phyloP scores from a whole-genome alignment of 2,329 filamentous ascomycete species.

The Claviceps sp. region DNA sequence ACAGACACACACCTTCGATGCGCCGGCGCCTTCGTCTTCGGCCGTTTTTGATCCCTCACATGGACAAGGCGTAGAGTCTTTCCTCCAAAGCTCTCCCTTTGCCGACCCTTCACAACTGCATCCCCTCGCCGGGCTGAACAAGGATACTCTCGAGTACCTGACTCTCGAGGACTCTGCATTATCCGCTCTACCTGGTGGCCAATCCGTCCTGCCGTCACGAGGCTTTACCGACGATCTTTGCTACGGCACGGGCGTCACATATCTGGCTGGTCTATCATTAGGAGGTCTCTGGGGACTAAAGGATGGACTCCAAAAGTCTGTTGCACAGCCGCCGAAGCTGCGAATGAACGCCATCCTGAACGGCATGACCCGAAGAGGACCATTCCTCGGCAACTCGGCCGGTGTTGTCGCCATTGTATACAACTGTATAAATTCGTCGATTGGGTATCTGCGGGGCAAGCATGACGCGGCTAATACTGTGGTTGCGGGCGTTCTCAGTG shows the following conservation, averaged over 20 bases:
- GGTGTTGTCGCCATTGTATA: conserved; percentile 94
- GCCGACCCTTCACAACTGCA: conserved; percentile 83
- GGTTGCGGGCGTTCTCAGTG: conserved; percentile 70
- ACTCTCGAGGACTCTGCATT: conserved; percentile 84
- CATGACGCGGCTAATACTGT: conserved; percentile 88
- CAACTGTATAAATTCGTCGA: conserved; percentile 78
- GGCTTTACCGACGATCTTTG: conserved; percentile 98
- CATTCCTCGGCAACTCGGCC: conserved; percentile 91
- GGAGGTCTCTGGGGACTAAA: conserved; percentile 88
- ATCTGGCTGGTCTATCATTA: conserved; percentile 70
- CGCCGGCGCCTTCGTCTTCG: conserved; percentile 38
- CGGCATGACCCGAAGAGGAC: conserved; percentile 81
- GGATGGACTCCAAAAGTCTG: conserved; percentile 74
- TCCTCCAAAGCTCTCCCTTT: conserved; percentile 63
- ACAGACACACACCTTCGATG: conserved; percentile 16
- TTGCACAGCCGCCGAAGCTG: conserved; percentile 70
- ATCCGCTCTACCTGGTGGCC: conserved; percentile 71
- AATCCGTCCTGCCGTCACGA: conserved; percentile 81
- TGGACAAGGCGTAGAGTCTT: conserved; percentile 71
- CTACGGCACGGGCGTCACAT: conserved; percentile 92
- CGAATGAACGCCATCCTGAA: conserved; percentile 90
- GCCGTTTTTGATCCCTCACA: conserved; percentile 56
- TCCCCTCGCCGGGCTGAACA: conserved; percentile 83
- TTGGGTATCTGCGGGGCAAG: conserved; percentile 68
- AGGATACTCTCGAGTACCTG: conserved; percentile 89